These are phyloP conservation scores for Sporobolomyces phaffii DNA, from an alignment of 768 basidiomycete species.

Conservation along the genomic window DNA sequence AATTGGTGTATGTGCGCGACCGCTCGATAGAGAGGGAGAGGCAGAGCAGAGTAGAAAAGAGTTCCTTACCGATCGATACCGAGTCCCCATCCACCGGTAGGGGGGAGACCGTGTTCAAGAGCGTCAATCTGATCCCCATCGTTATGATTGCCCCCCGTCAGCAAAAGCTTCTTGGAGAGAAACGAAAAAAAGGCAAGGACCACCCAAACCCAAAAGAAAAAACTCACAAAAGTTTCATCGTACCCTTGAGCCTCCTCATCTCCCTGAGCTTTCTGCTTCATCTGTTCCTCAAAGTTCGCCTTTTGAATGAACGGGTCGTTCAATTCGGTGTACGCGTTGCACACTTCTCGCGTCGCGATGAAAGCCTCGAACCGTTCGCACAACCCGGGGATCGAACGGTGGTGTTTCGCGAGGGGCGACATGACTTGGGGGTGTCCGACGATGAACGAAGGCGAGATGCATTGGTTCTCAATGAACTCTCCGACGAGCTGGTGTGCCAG, in stretches of 20 bases:
- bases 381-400: conserved; percentile 89
- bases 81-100: conserved; percentile 95
- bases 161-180: neutral
- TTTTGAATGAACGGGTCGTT: conserved; percentile 98
- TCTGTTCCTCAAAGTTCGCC: conserved; percentile 86
- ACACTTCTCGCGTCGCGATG: conserved; percentile 96
- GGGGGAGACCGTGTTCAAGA: conserved; percentile 92
- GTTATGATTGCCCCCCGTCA: neutral
- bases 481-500: conserved; percentile 99
- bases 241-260: conserved; percentile 98
- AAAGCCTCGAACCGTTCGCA: conserved; percentile 99
- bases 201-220: too few relatives aligned
- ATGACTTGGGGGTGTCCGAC: conserved; percentile 99
- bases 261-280: conserved; percentile 87
- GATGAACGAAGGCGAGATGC: conserved; percentile 93
- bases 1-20: too few relatives aligned
- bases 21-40: too few relatives aligned
- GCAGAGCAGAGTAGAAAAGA: neutral
- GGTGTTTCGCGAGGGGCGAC: conserved; percentile 98
- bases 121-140: conserved; percentile 48
- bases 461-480: conserved; percentile 94
- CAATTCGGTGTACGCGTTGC: conserved; percentile 98
- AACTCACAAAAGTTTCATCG: conserved; percentile 78
- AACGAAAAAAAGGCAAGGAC: neutral
- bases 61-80: conserved; percentile 69